Evolutionary conservation across 768 basidiomycete genomes (phyloP).

Genomic region (Mycena olivaceomarginata): DNA sequence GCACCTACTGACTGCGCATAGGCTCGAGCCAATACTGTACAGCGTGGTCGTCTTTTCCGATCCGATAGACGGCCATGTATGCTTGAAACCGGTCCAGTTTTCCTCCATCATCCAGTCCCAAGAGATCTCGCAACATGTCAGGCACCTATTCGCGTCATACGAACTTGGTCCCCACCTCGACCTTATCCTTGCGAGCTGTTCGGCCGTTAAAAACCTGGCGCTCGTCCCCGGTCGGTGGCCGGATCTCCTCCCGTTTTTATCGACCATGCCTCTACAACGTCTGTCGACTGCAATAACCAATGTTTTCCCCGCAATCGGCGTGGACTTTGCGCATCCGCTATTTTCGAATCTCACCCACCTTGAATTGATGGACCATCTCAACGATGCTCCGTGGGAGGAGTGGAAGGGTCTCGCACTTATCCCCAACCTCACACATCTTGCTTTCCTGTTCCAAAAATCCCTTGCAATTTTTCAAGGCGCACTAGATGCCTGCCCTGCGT

Average conservation of each 20-base stretch:
- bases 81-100: neutral
- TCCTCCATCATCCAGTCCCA: neutral
- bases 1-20: neutral
- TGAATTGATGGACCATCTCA: neutral
- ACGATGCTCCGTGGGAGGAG: neutral
- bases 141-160: neutral
- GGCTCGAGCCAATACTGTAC: conserved; percentile 20
- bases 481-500: neutral
- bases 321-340: conserved; percentile 18
- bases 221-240: neutral
- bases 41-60: conserved; percentile 7
- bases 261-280: conserved; percentile 10
- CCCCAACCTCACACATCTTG: conserved; percentile 23
- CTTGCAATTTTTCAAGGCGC: conserved; percentile 7
- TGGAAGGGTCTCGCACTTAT: conserved; percentile 13
- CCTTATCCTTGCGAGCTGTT: neutral
- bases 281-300: neutral
- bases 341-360: conserved; percentile 22
- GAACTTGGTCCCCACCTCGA: neutral
- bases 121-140: conserved; percentile 5
- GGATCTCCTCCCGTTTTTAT: neutral
- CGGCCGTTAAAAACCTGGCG: neutral
- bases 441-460: neutral
- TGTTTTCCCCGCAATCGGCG: neutral
- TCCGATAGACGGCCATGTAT: neutral